Evolutionary conservation across 805 yeast genomes (phyloP).

Genomic region (Pichia pseudocactophila): DNA sequence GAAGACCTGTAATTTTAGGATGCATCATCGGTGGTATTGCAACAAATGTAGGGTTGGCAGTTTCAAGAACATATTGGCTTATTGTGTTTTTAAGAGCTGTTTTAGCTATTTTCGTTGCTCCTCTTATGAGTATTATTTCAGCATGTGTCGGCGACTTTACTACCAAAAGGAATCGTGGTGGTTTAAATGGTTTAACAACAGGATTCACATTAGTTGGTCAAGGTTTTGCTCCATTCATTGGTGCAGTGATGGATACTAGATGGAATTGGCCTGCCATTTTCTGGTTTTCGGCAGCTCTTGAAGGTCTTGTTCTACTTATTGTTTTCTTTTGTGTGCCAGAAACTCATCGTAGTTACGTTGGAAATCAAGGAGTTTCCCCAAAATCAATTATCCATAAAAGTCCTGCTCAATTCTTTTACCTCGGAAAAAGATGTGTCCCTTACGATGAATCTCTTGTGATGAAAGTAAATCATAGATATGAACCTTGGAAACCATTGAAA

Average conservation of each 20-base stretch:
- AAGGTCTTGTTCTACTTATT: slow-evolving; percentile 34
- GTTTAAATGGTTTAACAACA: slow-evolving; percentile 52
- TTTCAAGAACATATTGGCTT: slow-evolving; percentile 46
- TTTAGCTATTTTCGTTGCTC: slow-evolving; percentile 74
- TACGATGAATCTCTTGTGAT: slow-evolving; percentile 18
- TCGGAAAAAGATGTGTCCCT: slow-evolving; percentile 26
- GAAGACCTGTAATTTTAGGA: slow-evolving; percentile 55
- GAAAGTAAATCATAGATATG: slow-evolving; percentile 15
- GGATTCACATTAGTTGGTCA: slow-evolving; percentile 66
- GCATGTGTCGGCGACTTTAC: slow-evolving; percentile 73
- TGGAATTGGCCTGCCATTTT: slow-evolving; percentile 73
- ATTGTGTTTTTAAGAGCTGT: slow-evolving; percentile 60
- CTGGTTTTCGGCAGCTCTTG: slow-evolving; percentile 63
- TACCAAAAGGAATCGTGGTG: slow-evolving; percentile 58
- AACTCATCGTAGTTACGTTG: slow-evolving; percentile 62
- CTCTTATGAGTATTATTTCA: slow-evolving; percentile 59
- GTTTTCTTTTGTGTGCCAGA: slow-evolving; percentile 52
- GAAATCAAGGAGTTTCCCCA: slow-evolving; percentile 63
- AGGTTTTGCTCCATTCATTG: slow-evolving; percentile 72
- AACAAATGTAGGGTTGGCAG: slow-evolving; percentile 61
- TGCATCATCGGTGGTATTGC: slow-evolving; percentile 49
- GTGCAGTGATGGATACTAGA: slow-evolving; percentile 42
- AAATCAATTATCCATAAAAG: slow-evolving; percentile 32
- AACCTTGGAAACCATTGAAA: slow-evolving; percentile 21
- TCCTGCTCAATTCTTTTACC: slow-evolving; percentile 30